Conservation (phyloP, 1,284 basidiomycete genomes). For the Marasmius fiardii region DNA sequence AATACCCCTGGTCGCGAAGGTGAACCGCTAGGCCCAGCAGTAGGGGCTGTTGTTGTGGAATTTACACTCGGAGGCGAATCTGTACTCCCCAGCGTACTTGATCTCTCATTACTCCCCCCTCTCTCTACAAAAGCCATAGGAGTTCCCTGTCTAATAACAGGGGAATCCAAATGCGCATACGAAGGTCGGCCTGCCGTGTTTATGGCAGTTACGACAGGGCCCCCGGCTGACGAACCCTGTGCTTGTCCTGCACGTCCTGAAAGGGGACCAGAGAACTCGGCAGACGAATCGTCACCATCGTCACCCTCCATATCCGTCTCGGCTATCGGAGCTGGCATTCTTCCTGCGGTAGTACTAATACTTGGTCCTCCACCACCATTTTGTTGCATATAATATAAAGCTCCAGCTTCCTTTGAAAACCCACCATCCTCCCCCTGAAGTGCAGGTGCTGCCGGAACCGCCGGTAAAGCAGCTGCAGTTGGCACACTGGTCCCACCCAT, state of each 20-base stretch:
- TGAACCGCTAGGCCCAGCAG: not conserved
- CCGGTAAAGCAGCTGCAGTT: not conserved
- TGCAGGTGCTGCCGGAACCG: not conserved
- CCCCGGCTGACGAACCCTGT: not conserved
- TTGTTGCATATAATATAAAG: slow-evolving; percentile 68
- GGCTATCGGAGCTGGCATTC: slow-evolving; percentile 40
- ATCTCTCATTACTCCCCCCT: slow-evolving; percentile 2
- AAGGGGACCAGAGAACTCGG: slow-evolving; percentile 14
- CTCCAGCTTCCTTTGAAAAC: slow-evolving; percentile 56
- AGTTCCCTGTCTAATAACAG: slow-evolving; percentile 31
- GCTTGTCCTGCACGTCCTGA: slow-evolving; percentile 5
- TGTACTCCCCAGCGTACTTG: not conserved
- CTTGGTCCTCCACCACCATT: slow-evolving; percentile 25
- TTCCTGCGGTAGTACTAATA: slow-evolving; percentile 23
- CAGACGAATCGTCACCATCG: slow-evolving; percentile 19
- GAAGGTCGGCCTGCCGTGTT: slow-evolving; percentile 13
- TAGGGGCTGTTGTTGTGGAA: no score
- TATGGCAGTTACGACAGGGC: not conserved
- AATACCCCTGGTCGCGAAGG: slow-evolving; percentile 35
- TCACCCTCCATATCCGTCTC: slow-evolving; percentile 27
- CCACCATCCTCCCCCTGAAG: slow-evolving; percentile 28
- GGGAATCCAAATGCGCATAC: slow-evolving; percentile 16
- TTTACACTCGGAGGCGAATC: not conserved
- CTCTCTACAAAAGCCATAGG: slow-evolving; percentile 36
- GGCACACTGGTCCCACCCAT: not conserved